Evolutionary conservation across 139 green algal species (phyloP), one percentile per base, ranked within the genome.

Genomic region (Coelastrella sp.): DNA sequence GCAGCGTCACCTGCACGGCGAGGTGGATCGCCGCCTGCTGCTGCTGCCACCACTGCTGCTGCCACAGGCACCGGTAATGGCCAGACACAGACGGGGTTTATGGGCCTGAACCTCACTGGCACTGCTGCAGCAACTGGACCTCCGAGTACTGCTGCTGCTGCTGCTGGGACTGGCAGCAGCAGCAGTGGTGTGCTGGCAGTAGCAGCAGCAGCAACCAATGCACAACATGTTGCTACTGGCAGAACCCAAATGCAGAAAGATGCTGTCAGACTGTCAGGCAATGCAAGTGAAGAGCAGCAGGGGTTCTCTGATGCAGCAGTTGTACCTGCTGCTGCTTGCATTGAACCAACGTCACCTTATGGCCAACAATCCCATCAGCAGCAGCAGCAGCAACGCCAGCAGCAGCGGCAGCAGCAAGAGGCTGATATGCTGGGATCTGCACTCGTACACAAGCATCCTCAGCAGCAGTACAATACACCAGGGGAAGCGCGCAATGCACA

Each of bases 141-240:
- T n/a, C n/a, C n/a, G n/a, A n/a, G n/a, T n/a, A n/a, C n/a, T 43
- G 41, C 71, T 34, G 71, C 71, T 37, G 71, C 41, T 38, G 71
- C 25, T 51, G 43, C n/a, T n/a, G 40, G 71, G 41, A 79, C 27
- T 63, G 71, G 27, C 13, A 27, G 25, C 71, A 43, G 71, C 68
- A 77, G 68, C 38, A 74, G 66, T 25, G 35, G 66, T 5, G 66
- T 32, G 35, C 32, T 15, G 17, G 48, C 17, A 27, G 53, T 21
- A 64, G 53, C 53, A 34, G 53, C 53, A 64, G 53, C 30, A 21
- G 53, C 53, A 57, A 57, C 45, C 45, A 9, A 64, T 57, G 45
- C 45, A 57, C 15, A 13, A 23, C 11, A 13, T 57, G 45, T 57
- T 57, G 45, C 45, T 57, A n/a, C n/a, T n/a, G n/a, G n/a, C n/a